Evolutionary conservation across 1,284 basidiomycete species (phyloP).

Genomic region (Pseudozyma tsukubaensis): DNA sequence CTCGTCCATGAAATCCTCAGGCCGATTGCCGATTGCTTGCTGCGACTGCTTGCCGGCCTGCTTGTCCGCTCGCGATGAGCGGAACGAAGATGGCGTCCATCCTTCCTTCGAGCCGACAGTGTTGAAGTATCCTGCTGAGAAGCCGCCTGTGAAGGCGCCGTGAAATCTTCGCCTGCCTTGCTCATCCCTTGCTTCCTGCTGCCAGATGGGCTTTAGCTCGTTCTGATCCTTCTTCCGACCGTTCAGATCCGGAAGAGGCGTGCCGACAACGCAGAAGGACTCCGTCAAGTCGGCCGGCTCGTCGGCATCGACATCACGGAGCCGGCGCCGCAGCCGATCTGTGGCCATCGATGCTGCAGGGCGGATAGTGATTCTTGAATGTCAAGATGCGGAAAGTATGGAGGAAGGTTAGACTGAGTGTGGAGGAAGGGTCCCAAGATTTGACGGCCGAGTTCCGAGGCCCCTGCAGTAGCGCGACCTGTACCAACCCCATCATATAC

Average conservation of each 20-base stretch:
- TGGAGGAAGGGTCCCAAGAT: too few species aligned
- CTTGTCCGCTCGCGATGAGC: slow-evolving; percentile 70
- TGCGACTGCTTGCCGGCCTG: slow-evolving; percentile 3
- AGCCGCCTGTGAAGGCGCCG: slow-evolving; percentile 97
- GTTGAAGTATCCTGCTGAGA: slow-evolving; percentile 97
- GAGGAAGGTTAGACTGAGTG: too few species aligned
- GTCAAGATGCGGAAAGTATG: too few species aligned
- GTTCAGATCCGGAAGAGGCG: slow-evolving; percentile 86
- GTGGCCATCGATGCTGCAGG: slow-evolving; percentile 69
- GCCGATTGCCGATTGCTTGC: slow-evolving; percentile 71
- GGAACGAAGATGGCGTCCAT: slow-evolving; percentile 90
- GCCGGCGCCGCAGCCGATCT: slow-evolving; percentile 74
- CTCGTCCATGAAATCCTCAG: slow-evolving; percentile 98
- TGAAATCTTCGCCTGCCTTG: slow-evolving; percentile 91
- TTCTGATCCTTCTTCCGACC: slow-evolving; percentile 85
- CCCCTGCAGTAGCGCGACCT: too few species aligned
- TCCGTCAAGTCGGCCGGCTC: slow-evolving; percentile 80
- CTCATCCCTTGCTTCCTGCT: slow-evolving; percentile 95
- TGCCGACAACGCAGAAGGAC: slow-evolving; percentile 92
- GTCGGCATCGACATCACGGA: slow-evolving; percentile 83
- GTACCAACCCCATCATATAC: too few species aligned
- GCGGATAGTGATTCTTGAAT: neutral
- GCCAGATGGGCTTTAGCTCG: slow-evolving; percentile 96
- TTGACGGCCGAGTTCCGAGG: too few species aligned
- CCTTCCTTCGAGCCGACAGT: slow-evolving; percentile 96